These are phyloP conservation scores for Penicillium sp. DNA, from an alignment of 2,329 filamentous ascomycete species.

Conservation along the genomic window DNA sequence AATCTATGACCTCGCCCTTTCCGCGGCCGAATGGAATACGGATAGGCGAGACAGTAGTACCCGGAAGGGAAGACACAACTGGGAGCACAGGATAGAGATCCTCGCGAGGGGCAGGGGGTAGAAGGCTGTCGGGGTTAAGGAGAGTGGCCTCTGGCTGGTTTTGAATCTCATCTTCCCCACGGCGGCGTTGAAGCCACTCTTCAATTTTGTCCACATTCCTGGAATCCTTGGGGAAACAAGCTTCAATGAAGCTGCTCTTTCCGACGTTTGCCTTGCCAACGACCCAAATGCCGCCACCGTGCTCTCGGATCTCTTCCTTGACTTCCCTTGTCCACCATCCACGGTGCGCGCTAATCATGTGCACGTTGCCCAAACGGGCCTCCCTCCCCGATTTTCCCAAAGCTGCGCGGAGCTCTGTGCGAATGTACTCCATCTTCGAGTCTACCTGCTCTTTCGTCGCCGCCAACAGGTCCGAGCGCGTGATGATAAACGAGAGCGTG, in stretches of 20 bases:
- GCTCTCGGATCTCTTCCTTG: constrained; percentile 79
- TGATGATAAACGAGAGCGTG: constrained; percentile 88
- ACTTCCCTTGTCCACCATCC: constrained; percentile 88
- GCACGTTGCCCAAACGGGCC: constrained; percentile 82
- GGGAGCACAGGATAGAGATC: constrained; percentile 80
- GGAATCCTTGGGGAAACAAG: constrained; percentile 75
- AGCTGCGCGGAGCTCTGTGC: constrained; percentile 71
- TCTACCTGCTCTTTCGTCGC: constrained; percentile 83
- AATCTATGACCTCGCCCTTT: constrained; percentile 86
- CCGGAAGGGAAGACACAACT: constrained; percentile 78
- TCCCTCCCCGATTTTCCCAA: constrained; percentile 66
- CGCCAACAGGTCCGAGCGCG: constrained; percentile 79
- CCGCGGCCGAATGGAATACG: constrained; percentile 84
- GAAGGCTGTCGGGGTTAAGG: constrained; percentile 50
- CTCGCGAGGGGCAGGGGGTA: constrained; percentile 74
- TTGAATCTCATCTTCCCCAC: constrained; percentile 17
- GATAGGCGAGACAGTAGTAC: constrained; percentile 93
- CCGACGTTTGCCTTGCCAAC: constrained; percentile 98
- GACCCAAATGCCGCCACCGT: constrained; percentile 88
- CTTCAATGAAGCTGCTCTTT: constrained; percentile 87
- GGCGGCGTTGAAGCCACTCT: constrained; percentile 34
- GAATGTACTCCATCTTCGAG: constrained; percentile 78
- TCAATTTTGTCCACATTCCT: constrained; percentile 45
- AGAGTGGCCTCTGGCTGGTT: constrained; percentile 17
- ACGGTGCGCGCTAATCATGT: constrained; percentile 79